A percentile compares a stretch with the other conserved stretches of the same genome.
phyloP scores from a whole-genome alignment of 495 filamentous ascomycete species.

The Jackrogersella minutella region DNA sequence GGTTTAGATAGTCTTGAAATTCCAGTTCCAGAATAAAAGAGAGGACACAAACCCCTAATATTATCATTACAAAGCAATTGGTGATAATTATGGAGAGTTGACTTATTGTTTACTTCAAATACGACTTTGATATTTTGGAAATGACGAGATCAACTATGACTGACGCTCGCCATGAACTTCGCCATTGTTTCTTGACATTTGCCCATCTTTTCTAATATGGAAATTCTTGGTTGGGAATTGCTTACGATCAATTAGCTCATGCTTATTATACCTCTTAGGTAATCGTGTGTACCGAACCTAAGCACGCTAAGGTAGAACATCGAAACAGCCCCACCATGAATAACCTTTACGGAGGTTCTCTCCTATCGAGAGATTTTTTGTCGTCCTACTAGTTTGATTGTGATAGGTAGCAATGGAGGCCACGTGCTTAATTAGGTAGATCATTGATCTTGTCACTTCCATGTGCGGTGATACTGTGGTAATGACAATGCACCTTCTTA shows the following conservation, averaged over 20 bases:
- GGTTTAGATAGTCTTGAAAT: not conserved
- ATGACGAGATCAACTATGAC: not conserved
- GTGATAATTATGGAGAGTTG: conserved; percentile 25
- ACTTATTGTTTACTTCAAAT: not conserved
- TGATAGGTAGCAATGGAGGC: not conserved
- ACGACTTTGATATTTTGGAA: not conserved
- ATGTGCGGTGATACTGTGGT: not conserved
- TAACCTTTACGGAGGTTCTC: no score
- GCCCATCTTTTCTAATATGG: not conserved
- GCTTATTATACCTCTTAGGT: conserved; percentile 18
- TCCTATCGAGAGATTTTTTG: no score
- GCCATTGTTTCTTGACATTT: no score
- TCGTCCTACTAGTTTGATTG: not conserved
- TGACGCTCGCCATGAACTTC: not conserved
- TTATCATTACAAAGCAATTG: conserved; percentile 23
- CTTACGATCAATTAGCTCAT: conserved; percentile 32
- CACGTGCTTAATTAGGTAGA: not conserved
- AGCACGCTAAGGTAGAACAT: no score
- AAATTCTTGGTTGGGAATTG: not conserved
- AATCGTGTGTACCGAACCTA: no score
- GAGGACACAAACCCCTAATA: not conserved
- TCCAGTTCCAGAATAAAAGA: not conserved
- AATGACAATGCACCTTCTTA: not conserved
- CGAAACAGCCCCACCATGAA: no score
- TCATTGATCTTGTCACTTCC: not conserved